A percentile compares a stretch with the other conserved stretches of the same genome.
Evolutionary conservation across 2,329 filamentous ascomycete species (phyloP).

Genomic region (Aureobasidium sp.): DNA sequence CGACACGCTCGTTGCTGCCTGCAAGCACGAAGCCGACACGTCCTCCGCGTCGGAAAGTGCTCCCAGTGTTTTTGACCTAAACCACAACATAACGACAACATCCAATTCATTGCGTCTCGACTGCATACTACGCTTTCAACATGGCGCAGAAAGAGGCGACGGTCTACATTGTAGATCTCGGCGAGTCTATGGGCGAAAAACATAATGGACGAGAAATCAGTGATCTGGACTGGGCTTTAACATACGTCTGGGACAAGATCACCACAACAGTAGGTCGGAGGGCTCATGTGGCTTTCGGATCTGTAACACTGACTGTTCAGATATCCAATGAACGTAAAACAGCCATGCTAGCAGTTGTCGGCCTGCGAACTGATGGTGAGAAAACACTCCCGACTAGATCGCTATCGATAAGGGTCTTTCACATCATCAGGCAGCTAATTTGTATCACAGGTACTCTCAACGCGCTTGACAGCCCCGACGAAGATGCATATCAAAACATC

Average conservation of each 20-base stretch:
- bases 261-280: slow-evolving; percentile 57
- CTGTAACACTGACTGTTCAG: slow-evolving; percentile 27
- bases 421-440: neutral
- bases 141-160: slow-evolving; percentile 95
- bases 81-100: slow-evolving; percentile 2
- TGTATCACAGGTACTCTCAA: slow-evolving; percentile 56
- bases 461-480: slow-evolving; percentile 54
- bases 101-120: neutral
- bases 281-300: neutral
- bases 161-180: slow-evolving; percentile 85
- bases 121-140: slow-evolving; percentile 5
- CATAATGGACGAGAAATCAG: slow-evolving; percentile 65
- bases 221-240: slow-evolving; percentile 83
- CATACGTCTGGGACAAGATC: slow-evolving; percentile 93
- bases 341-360: slow-evolving; percentile 69
- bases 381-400: neutral
- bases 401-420: neutral
- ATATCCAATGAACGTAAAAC: slow-evolving; percentile 66
- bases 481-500: slow-evolving; percentile 50
- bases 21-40: slow-evolving; percentile 15
- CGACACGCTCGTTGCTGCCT: slow-evolving; percentile 14
- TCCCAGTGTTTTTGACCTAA: neutral
- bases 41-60: neutral
- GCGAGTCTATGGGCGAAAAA: slow-evolving; percentile 70
- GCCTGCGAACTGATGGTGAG: slow-evolving; percentile 65